phyloP scores from a whole-genome alignment of 768 basidiomycete genomes.

The Calocybe cyanea region DNA sequence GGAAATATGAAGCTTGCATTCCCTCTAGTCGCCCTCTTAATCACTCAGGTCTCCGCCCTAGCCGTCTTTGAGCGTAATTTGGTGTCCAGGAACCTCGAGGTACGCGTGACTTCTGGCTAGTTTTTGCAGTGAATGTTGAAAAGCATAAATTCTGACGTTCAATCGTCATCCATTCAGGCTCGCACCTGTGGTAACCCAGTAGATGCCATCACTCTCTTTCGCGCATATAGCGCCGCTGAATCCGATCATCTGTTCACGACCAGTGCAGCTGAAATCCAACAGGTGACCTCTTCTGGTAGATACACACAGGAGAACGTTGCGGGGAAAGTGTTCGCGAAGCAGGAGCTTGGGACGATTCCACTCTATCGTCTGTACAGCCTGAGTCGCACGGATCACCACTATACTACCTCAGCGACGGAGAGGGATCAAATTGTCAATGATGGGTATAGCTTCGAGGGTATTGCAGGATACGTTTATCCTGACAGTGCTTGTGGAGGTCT shows the following conservation, averaged over 20 bases:
- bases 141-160: neutral
- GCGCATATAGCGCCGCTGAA: neutral
- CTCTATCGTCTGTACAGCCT: constrained; percentile 20
- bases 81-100: neutral
- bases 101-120: neutral
- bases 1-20: neutral
- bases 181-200: neutral
- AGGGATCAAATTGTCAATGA: constrained; percentile 7
- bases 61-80: neutral
- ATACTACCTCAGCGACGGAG: constrained; percentile 17
- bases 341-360: constrained; percentile 11
- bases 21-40: neutral
- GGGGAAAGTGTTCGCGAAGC: constrained; percentile 10
- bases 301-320: constrained; percentile 9
- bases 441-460: constrained; percentile 15
- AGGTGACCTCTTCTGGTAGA: neutral
- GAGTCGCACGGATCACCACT: constrained; percentile 16
- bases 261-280: constrained; percentile 1
- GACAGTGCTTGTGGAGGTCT: constrained; percentile 7
- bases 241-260: constrained; percentile 3
- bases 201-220: neutral
- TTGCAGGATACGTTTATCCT: constrained; percentile 17
- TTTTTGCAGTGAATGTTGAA: neutral
- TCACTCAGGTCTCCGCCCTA: neutral
- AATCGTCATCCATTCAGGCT: neutral